phyloP scores from a whole-genome alignment of 2,329 filamentous ascomycete genomes.

The Botrytis sinoallii region DNA sequence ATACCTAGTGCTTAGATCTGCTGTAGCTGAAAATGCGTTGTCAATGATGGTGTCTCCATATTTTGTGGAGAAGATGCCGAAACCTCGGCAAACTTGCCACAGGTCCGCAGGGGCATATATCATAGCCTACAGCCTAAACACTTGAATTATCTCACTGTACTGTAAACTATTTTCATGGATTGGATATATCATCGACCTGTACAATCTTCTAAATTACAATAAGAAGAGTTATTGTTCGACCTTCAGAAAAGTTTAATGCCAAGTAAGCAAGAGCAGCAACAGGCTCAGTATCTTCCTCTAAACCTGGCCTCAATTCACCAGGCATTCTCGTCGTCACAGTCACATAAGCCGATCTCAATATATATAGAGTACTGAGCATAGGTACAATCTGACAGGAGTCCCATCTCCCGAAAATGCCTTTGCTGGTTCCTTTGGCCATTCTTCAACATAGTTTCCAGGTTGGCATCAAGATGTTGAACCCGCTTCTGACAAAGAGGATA shows the following conservation, averaged over 20 bases:
- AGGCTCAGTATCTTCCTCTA: background rate
- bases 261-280: background rate
- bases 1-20: background rate
- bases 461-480: background rate
- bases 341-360: background rate
- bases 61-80: background rate
- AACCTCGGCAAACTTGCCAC: background rate
- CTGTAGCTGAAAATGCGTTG: conserved; percentile 8
- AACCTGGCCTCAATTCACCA: background rate
- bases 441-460: background rate
- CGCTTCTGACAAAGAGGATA: background rate
- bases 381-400: background rate
- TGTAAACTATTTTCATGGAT: background rate
- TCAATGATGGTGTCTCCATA: background rate
- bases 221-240: background rate
- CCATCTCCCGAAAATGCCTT: background rate
- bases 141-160: background rate
- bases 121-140: background rate
- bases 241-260: background rate
- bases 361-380: background rate
- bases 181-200: background rate
- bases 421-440: background rate
- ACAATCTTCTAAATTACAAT: background rate
- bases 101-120: background rate
- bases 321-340: background rate